Base-by-base conservation (phyloP, 306 rosid genomes). In the Acacia crassicarpa region DNA sequence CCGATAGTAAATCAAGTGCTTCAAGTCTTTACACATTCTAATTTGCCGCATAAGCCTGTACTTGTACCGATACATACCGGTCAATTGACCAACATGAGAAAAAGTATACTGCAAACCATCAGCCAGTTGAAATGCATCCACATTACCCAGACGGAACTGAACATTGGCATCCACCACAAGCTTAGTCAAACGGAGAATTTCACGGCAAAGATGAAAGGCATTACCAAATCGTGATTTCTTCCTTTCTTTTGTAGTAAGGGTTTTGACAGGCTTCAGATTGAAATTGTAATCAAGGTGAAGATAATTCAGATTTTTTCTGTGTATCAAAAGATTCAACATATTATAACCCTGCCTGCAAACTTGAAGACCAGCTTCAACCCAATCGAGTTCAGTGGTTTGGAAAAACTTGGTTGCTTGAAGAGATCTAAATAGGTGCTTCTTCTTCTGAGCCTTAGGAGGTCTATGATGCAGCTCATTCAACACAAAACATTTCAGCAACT, bases 281-380 rank as follows among this genome's bases (percentile, higher is more conserved):
- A 96, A 96, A 87, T 96, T 93, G 77, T 96, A 96, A 87, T 96
- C 99, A 77, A 96, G 98, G 61, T 96, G 99, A 85, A 96, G 99
- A 79, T 96, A 96, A 85, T 95, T 95, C 91, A 95, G 87, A 89
- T 95, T 95, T 82, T 95, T 95, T 89, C 99, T 88, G 80, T 95
- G 99, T 27, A 95, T 95, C 90, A 95, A 87, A 17, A 95, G 91
- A 89, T 95, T 95, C 71, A 95, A 85, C 99, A 95, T 95, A 91
- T 95, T 95, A 83, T 95, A 92, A 23, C 97, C 99, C 92, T 95
- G 99, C 91, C 92, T 92, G 77, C 99, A 95, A 82, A 95, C 99
- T 93, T 95, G 98, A 82, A 95, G 97, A 79, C 99, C 99, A 27
- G 92, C 99, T 87, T 95, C 99, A 72, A 91, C 99, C 99, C 99